Evolutionary conservation across 768 basidiomycete genomes (phyloP).

Genomic region (Floccularia luteovirens): DNA sequence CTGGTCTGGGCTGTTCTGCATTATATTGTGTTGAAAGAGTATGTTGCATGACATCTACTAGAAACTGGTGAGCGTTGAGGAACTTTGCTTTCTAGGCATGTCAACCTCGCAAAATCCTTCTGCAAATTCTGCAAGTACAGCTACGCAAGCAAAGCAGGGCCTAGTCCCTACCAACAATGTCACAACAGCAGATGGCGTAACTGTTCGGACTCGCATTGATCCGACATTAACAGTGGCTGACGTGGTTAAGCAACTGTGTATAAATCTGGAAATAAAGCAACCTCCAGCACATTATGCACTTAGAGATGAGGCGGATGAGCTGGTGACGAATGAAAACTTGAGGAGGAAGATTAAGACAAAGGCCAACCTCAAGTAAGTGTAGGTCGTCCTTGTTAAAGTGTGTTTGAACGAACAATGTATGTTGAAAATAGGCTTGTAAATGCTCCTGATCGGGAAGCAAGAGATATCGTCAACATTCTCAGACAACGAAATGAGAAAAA

Average conservation of each 20-base stretch:
- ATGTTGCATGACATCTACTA: no score
- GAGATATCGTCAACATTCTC: slow-evolving; percentile 69
- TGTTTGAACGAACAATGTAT: not conserved
- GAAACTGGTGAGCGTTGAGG: not conserved
- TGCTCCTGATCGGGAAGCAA: slow-evolving; percentile 73
- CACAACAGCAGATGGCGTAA: slow-evolving; percentile 64
- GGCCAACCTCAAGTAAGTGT: slow-evolving; percentile 64
- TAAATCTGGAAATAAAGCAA: slow-evolving; percentile 74
- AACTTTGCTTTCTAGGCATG: slow-evolving; percentile 13
- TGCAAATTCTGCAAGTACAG: slow-evolving; percentile 10
- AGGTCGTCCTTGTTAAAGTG: slow-evolving; percentile 3
- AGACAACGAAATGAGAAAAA: slow-evolving; percentile 47
- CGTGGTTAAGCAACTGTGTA: slow-evolving; percentile 76
- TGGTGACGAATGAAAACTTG: slow-evolving; percentile 85
- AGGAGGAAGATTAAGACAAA: slow-evolving; percentile 75
- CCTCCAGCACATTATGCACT: slow-evolving; percentile 67
- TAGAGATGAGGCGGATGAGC: slow-evolving; percentile 74
- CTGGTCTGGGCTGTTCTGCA: no score
- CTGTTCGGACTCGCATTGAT: slow-evolving; percentile 80
- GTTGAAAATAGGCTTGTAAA: slow-evolving; percentile 57
- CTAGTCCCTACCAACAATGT: slow-evolving; percentile 83
- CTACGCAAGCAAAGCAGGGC: slow-evolving; percentile 34
- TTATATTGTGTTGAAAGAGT: no score
- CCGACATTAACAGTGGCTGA: slow-evolving; percentile 78
- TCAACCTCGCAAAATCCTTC: slow-evolving; percentile 11